A percentile compares a stretch with the other conserved stretches of the same genome.
Evolutionary conservation across 2,329 filamentous ascomycete species (phyloP).

Genomic region (Pseudopithomyces chartarum): DNA sequence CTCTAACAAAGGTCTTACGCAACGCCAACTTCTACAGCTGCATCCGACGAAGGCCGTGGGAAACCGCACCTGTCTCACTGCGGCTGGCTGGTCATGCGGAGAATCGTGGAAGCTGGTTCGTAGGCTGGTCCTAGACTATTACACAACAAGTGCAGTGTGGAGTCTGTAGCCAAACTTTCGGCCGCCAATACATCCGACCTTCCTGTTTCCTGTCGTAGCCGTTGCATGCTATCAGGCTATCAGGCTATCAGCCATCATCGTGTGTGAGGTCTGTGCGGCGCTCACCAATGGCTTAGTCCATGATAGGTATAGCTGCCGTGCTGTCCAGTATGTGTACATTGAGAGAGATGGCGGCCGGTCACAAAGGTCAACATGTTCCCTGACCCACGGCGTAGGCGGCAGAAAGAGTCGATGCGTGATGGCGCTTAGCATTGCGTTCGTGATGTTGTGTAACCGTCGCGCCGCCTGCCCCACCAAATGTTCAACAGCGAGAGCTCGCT

Average conservation of each 20-base stretch:
- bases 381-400: not conserved
- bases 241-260: not conserved
- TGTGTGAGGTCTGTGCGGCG: slow-evolving; percentile 3
- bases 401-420: not conserved
- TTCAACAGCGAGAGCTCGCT: not conserved
- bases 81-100: slow-evolving; percentile 32
- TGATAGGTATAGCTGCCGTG: not conserved
- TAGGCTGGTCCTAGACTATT: slow-evolving; percentile 20
- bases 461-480: not conserved
- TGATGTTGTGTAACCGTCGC: not conserved
- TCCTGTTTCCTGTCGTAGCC: slow-evolving; percentile 2
- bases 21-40: slow-evolving; percentile 7
- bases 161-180: slow-evolving; percentile 1
- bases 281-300: not conserved
- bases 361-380: not conserved
- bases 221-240: slow-evolving; percentile 6
- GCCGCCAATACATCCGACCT: not conserved
- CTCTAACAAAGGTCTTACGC: not conserved
- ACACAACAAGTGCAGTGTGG: slow-evolving; percentile 21
- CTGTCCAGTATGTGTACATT: too few relatives aligned
- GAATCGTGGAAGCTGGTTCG: slow-evolving; percentile 9
- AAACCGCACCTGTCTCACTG: slow-evolving; percentile 33
- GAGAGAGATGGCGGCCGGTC: not conserved
- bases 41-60: slow-evolving; percentile 36
- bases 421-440: not conserved